Evolutionary conservation across 352 stramenopile genomes (phyloP).

Genomic region (Phytopythium chamaehyphon): DNA sequence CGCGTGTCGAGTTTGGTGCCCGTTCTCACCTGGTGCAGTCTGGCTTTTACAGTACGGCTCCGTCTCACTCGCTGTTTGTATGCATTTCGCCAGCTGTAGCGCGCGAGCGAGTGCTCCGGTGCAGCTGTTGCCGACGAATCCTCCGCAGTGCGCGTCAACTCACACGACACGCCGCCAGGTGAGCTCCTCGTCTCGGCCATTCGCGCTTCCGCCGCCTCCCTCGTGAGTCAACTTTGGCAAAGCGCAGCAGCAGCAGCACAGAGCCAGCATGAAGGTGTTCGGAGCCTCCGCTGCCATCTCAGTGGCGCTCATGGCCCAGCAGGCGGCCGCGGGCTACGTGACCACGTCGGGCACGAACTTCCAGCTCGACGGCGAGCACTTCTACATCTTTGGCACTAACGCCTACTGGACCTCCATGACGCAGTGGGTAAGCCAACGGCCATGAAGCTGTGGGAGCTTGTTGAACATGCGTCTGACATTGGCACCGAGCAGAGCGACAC

Average conservation of each 20-base stretch:
- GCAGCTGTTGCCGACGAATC: too few species aligned
- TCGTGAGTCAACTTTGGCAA: too few species aligned
- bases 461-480: background rate
- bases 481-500: conserved; percentile 9
- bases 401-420: conserved; percentile 26
- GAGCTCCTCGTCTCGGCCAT: background rate
- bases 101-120: too few species aligned
- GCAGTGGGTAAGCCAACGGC: conserved; percentile 14
- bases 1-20: too few species aligned
- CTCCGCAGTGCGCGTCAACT: too few species aligned
- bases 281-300: conserved; percentile 10
- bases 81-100: background rate
- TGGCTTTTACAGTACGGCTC: too few species aligned
- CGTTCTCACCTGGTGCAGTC: too few species aligned
- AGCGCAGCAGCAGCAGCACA: background rate
- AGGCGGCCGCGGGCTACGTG: conserved; percentile 15
- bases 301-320: conserved; percentile 8
- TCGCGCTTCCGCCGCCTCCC: background rate
- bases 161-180: background rate
- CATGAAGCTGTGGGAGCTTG: background rate
- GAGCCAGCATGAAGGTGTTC: conserved; percentile 19
- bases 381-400: conserved; percentile 32
- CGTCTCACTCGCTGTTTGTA: background rate
- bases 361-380: conserved; percentile 19
- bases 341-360: conserved; percentile 26